Percentiles rank a stretch among this genome's conserved stretches.
Conservation (phyloP, 257 asterid species). For the Solanum bukasovii region DNA sequence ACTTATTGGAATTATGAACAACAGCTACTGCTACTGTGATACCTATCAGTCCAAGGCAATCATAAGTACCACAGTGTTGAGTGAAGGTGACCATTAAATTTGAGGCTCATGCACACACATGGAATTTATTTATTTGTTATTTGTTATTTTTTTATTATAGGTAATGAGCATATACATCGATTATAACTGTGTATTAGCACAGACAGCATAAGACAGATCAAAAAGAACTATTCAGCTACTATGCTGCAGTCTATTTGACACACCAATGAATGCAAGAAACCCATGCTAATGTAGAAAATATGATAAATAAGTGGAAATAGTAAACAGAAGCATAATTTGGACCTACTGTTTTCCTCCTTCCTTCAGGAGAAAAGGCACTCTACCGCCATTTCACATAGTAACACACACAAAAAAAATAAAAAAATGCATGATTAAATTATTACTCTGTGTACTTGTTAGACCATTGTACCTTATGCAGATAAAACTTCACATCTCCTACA, state of each 20-base stretch:
- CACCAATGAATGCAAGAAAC: not conserved
- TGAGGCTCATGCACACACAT: not conserved
- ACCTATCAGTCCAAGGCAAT: not conserved
- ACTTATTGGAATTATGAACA: not conserved
- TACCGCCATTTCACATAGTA: not conserved
- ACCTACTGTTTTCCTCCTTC: not conserved
- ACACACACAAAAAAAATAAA: not conserved
- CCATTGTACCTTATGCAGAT: constrained; percentile 78
- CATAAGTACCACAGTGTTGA: not conserved
- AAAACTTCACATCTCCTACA: constrained; percentile 65
- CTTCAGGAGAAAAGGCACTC: not conserved
- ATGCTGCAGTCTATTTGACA: not conserved
- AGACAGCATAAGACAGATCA: not conserved
- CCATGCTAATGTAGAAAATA: not conserved
- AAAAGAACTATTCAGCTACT: not conserved
- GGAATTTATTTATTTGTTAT: not conserved
- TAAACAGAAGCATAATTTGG: not conserved
- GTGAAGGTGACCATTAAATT: not conserved
- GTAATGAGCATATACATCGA: not conserved
- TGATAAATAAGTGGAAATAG: not conserved
- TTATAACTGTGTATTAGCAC: not conserved
- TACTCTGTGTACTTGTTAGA: not conserved
- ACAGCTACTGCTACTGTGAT: not conserved
- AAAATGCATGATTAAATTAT: not conserved
- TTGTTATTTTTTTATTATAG: not conserved